Evolutionary conservation across 306 rosid genomes (phyloP).

Genomic region (Cicer pinnatifidum): DNA sequence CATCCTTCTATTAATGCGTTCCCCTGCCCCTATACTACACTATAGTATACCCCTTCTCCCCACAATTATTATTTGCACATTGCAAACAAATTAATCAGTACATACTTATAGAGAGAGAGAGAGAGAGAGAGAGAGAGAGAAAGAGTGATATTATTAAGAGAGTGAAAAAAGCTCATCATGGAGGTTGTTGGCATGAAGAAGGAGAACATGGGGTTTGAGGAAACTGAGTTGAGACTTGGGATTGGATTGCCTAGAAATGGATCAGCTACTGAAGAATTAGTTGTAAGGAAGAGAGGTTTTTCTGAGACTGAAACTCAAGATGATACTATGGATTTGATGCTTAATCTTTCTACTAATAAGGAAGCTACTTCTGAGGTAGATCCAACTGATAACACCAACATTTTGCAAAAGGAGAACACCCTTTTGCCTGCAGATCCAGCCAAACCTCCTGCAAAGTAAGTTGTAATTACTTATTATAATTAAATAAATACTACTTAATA

Average conservation of each 20-base stretch:
- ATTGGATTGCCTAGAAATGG: slow-evolving; percentile 55
- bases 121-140: slow-evolving; percentile 64
- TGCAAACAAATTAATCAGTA: slow-evolving; percentile 47
- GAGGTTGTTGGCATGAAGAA: slow-evolving; percentile 35
- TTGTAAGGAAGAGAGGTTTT: slow-evolving; percentile 66
- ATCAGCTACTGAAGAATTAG: slow-evolving; percentile 36
- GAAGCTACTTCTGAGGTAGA: slow-evolving; percentile 43
- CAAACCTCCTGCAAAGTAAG: slow-evolving; percentile 84
- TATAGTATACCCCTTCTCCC: slow-evolving; percentile 37
- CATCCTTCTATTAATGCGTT: slow-evolving; percentile 22
- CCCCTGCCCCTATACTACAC: slow-evolving; percentile 36
- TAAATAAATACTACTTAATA: background rate
- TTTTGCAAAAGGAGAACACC: slow-evolving; percentile 53
- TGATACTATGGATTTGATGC: slow-evolving; percentile 59
- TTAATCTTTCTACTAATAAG: slow-evolving; percentile 60
- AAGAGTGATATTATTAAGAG: slow-evolving; percentile 46
- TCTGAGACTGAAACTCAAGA: slow-evolving; percentile 46
- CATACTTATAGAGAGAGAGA: slow-evolving; percentile 54
- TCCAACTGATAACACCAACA: slow-evolving; percentile 46
- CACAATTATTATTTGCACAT: slow-evolving; percentile 50
- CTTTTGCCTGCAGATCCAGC: slow-evolving; percentile 70
- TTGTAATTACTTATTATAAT: background rate
- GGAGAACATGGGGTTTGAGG: slow-evolving; percentile 57
- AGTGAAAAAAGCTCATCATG: background rate
- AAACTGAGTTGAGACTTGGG: slow-evolving; percentile 82